These are phyloP conservation scores for Apiospora arundinis DNA, from an alignment of 2,329 filamentous ascomycete genomes.

Conservation along the genomic window DNA sequence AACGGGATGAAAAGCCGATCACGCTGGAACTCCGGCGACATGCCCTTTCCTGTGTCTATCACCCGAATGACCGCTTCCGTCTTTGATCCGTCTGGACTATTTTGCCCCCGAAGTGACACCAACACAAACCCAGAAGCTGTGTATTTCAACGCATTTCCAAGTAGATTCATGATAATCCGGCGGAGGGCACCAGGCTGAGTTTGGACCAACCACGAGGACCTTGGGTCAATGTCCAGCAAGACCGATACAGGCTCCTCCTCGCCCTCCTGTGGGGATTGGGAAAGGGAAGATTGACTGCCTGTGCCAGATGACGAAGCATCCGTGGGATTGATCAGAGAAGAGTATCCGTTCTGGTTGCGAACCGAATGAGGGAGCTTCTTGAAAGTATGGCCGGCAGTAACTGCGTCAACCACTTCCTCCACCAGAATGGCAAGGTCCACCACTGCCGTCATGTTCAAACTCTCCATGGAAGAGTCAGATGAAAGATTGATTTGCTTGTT, in stretches of 20 bases:
- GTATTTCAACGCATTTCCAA: conserved; percentile 69
- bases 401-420: conserved; percentile 48
- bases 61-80: conserved; percentile 51
- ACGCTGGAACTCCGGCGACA: conserved; percentile 65
- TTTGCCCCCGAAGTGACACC: conserved; percentile 38
- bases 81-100: conserved; percentile 27
- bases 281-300: conserved; percentile 24
- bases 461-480: conserved; percentile 38
- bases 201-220: conserved; percentile 55
- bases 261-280: not conserved
- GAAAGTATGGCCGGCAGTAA: conserved; percentile 47
- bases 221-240: conserved; percentile 56
- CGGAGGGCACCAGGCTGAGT: conserved; percentile 58
- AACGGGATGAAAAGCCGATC: conserved; percentile 68
- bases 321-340: not conserved
- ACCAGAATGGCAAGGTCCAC: conserved; percentile 43
- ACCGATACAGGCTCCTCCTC: conserved; percentile 48
- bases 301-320: conserved; percentile 22
- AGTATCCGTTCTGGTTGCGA: not conserved
- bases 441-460: conserved; percentile 33
- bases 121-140: conserved; percentile 59
- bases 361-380: conserved; percentile 32
- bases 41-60: conserved; percentile 69
- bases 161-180: conserved; percentile 68
- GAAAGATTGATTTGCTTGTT: conserved; percentile 32